Evolutionary conservation across 2,329 filamentous ascomycete genomes (phyloP).

Genomic region (Pestalotiopsis sp.): DNA sequence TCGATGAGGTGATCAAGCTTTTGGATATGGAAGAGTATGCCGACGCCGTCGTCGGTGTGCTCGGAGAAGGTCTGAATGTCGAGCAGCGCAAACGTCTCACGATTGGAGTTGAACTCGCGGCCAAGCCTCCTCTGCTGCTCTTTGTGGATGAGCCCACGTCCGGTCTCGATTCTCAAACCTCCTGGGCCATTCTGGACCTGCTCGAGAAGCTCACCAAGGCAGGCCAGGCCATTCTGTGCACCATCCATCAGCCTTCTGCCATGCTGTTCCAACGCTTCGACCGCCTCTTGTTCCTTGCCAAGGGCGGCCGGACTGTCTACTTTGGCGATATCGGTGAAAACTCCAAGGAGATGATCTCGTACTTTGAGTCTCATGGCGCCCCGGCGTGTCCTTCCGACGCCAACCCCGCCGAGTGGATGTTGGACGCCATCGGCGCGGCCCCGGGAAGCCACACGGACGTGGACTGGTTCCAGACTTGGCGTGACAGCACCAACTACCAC

Average conservation of each 20-base stretch:
- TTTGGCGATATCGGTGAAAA: constrained; percentile 77
- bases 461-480: constrained; percentile 61
- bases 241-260: constrained; percentile 95
- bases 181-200: constrained; percentile 86
- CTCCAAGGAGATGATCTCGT: constrained; percentile 65
- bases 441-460: constrained; percentile 60
- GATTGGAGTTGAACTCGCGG: constrained; percentile 93
- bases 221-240: constrained; percentile 93
- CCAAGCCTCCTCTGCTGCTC: constrained; percentile 83
- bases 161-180: constrained; percentile 89
- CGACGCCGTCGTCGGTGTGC: constrained; percentile 86
- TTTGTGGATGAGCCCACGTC: constrained; percentile 96
- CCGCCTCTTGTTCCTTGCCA: constrained; percentile 74
- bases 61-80: constrained; percentile 79
- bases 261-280: constrained; percentile 94
- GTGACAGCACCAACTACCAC: constrained; percentile 31
- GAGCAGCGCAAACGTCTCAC: constrained; percentile 77
- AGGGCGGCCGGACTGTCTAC: constrained; percentile 77
- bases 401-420: constrained; percentile 83
- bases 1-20: constrained; percentile 87
- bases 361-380: constrained; percentile 75
- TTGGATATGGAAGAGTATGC: constrained; percentile 89
- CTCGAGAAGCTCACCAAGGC: constrained; percentile 87
- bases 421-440: constrained; percentile 59
- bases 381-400: constrained; percentile 63